Percentiles rank a stretch among this genome's conserved stretches.
Conservation (phyloP, 768 basidiomycete species). For the Calvatia gigantea region DNA sequence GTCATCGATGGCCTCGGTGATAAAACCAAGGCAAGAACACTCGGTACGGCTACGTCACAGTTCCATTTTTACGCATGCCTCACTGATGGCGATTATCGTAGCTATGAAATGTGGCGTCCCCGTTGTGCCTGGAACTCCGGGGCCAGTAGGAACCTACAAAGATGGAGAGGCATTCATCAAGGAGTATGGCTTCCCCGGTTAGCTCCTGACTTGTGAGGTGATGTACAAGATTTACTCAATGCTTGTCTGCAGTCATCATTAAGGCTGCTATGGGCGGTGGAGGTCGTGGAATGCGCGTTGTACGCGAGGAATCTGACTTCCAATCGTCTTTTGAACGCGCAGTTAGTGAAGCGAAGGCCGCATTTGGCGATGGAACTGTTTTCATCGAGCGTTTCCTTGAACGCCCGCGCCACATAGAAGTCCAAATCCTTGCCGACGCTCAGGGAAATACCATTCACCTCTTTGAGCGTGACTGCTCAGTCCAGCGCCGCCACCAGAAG, state of each 20-base stretch:
- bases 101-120: slow-evolving; percentile 92
- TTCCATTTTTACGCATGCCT: slow-evolving; percentile 4
- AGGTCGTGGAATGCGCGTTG: slow-evolving; percentile 98
- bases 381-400: slow-evolving; percentile 99
- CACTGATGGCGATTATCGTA: slow-evolving; percentile 24
- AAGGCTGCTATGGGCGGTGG: slow-evolving; percentile 99
- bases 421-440: slow-evolving; percentile 90
- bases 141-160: slow-evolving; percentile 75
- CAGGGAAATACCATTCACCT: slow-evolving; percentile 95
- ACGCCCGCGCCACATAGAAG: slow-evolving; percentile 96
- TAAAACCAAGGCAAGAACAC: slow-evolving; percentile 94
- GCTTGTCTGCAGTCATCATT: slow-evolving; percentile 73
- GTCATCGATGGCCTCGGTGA: slow-evolving; percentile 97
- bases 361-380: slow-evolving; percentile 98
- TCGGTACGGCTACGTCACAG: slow-evolving; percentile 48
- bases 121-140: slow-evolving; percentile 97
- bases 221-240: slow-evolving; percentile 5
- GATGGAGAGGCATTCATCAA: slow-evolving; percentile 89
- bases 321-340: slow-evolving; percentile 87
- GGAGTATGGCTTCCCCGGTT: slow-evolving; percentile 93
- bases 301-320: slow-evolving; percentile 91
- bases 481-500: slow-evolving; percentile 97
- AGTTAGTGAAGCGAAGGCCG: slow-evolving; percentile 91
- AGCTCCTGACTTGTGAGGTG: slow-evolving; percentile 13
- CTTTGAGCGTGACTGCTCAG: slow-evolving; percentile 99